Conservation (phyloP, 2,329 filamentous ascomycete species). For the Alternaria brassicae region DNA sequence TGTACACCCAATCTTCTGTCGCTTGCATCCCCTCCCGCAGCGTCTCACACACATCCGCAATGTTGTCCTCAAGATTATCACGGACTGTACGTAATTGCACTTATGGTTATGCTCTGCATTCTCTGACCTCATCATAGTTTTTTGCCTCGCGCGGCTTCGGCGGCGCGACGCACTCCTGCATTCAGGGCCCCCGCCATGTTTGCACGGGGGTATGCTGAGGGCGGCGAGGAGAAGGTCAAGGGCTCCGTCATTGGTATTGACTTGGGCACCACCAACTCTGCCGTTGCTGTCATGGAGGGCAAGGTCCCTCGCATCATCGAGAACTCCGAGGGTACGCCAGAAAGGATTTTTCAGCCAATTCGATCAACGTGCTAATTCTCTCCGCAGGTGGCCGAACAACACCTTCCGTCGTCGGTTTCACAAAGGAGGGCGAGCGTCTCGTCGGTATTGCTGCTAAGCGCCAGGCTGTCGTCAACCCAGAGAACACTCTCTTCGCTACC, state of each 20-base stretch:
- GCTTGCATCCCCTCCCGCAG: slow-evolving; percentile 41
- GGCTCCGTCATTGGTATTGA: slow-evolving; percentile 98
- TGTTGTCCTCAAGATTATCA: slow-evolving; percentile 54
- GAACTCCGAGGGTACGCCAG: slow-evolving; percentile 83
- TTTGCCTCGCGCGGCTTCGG: slow-evolving; percentile 77
- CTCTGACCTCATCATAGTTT: slow-evolving; percentile 49
- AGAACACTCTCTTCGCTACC: slow-evolving; percentile 97
- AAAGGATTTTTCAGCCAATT: not conserved
- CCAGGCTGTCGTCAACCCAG: slow-evolving; percentile 96
- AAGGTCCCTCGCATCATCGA: slow-evolving; percentile 95
- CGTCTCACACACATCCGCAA: slow-evolving; percentile 39
- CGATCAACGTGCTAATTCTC: slow-evolving; percentile 17
- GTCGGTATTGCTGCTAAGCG: slow-evolving; percentile 98
- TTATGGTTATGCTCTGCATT: not conserved
- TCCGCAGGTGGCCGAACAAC: slow-evolving; percentile 80
- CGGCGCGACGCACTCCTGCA: slow-evolving; percentile 69
- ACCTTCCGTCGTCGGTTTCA: slow-evolving; percentile 93
- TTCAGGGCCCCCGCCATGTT: slow-evolving; percentile 74
- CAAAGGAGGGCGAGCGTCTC: slow-evolving; percentile 92
- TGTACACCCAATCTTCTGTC: slow-evolving; percentile 32
- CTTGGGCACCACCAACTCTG: slow-evolving; percentile 97
- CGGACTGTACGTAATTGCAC: slow-evolving; percentile 46
- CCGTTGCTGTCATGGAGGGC: slow-evolving; percentile 97
- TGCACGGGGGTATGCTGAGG: slow-evolving; percentile 75
- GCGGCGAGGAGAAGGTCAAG: slow-evolving; percentile 81